phyloP scores from a whole-genome alignment of 148 eudicot species.

The Bassia scoparia region DNA sequence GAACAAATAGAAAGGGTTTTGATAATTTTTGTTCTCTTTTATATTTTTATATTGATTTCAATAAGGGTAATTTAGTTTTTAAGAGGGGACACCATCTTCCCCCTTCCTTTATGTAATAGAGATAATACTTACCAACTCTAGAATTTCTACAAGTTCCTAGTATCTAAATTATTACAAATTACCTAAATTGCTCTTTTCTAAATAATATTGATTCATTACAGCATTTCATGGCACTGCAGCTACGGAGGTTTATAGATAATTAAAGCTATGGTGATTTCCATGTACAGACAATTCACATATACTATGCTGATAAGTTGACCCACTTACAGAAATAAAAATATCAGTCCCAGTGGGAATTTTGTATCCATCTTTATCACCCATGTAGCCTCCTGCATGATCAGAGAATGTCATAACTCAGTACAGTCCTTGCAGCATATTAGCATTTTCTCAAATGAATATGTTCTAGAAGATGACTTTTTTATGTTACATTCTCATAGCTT shows the following conservation, averaged over 20 bases:
- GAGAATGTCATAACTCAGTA: slow-evolving; percentile 1
- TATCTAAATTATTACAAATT: too few species aligned
- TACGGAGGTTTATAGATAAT: not conserved
- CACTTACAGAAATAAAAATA: slow-evolving; percentile 81
- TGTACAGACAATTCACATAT: not conserved
- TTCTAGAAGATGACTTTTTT: not conserved
- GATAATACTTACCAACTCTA: too few species aligned
- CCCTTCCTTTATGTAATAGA: too few species aligned
- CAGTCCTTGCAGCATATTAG: not conserved
- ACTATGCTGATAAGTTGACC: not conserved
- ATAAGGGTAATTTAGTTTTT: too few species aligned
- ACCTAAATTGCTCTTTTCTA: too few species aligned
- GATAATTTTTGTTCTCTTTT: too few species aligned
- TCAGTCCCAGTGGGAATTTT: slow-evolving; percentile 86
- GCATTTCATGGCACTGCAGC: not conserved
- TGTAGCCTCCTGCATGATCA: slow-evolving; percentile 67
- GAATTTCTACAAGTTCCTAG: too few species aligned
- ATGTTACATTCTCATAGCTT: not conserved
- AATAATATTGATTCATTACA: too few species aligned
- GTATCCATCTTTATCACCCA: slow-evolving; percentile 70
- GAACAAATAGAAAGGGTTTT: too few species aligned
- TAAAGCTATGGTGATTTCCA: not conserved
- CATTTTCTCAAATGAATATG: not conserved
- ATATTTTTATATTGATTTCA: too few species aligned
- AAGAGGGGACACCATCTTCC: too few species aligned